Evolutionary conservation across 1,284 basidiomycete species (phyloP), one percentile per base, ranked within the genome.

Genomic region (Sporisorium graminicola): DNA sequence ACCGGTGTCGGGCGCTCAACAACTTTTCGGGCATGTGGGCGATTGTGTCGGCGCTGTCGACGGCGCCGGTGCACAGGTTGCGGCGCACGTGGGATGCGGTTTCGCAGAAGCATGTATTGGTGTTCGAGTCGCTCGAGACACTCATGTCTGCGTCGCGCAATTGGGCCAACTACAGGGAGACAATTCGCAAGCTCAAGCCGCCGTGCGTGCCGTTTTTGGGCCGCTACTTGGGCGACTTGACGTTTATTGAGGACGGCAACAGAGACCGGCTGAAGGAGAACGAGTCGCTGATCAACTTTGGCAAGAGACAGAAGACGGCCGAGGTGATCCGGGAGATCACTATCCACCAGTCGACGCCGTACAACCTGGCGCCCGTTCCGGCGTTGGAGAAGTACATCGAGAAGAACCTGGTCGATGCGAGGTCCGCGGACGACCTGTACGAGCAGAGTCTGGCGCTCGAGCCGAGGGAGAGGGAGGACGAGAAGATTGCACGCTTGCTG

Each of bases 201-300:
- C 96, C 97, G 54, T 98, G 95, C 86, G 95, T 99, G 0, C 97
- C 97, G 6, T 99, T 99, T 87, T 92, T 99, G 58, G 93, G 98
- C 62, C 97, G 97, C 88, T 98, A 97, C 88, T 90, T 99, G 20
- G 95, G 95, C 5, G 94, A 94, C 26, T 88, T 99, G 64, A 95
- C 95, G 4, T 98, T 99, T 87, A 97, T 98, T 85, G 94, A 98
- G 86, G 97, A 99, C 82, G 97, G 96, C n/a, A 95, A 95, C 84
- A 92, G 93, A 61, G 94, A 99, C 87, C 87, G 94, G 6, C 90
- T 91, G 24, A 86, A 87, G 70, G 86, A 86, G 42, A 92, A 91
- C 31, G 74, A 68, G 6, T 66, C 72, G 29, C 88, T 98, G 77
- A 92, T 99, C 88, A 98, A 99, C 87, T 99, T 99, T 87, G 91